Evolutionary conservation across 2,329 filamentous ascomycete genomes (phyloP).

Genomic region (Rutstroemia sp.): DNA sequence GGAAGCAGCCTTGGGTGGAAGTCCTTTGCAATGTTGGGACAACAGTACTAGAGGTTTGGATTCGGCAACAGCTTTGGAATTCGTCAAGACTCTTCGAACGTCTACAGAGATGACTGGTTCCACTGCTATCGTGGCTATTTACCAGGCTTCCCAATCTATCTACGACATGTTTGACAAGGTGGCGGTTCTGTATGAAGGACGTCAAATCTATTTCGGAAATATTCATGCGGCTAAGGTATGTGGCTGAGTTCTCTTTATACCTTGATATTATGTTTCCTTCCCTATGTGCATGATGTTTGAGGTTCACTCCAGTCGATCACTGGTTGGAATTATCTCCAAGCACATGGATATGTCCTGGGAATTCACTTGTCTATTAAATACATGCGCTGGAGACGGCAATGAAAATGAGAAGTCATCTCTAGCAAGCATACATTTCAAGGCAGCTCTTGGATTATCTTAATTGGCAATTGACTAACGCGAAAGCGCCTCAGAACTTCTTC

Average conservation of each 20-base stretch:
- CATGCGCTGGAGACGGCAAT: too few species aligned
- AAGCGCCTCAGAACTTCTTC: conserved; percentile 50
- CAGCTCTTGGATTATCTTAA: too few species aligned
- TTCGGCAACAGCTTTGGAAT: conserved; percentile 65
- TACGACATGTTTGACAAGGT: conserved; percentile 62
- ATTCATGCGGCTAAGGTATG: conserved; percentile 47
- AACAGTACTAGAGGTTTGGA: conserved; percentile 69
- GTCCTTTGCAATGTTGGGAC: conserved; percentile 66
- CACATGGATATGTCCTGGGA: too few species aligned
- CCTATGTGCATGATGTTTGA: too few species aligned
- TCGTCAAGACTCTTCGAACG: conserved; percentile 58
- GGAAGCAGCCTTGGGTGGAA: conserved; percentile 57
- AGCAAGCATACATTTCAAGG: too few species aligned
- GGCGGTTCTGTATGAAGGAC: conserved; percentile 58
- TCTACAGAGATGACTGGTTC: conserved; percentile 56
- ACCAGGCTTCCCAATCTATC: conserved; percentile 62
- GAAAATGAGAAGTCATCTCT: too few species aligned
- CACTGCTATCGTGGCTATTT: conserved; percentile 60
- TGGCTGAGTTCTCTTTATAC: neutral
- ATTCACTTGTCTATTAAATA: too few species aligned
- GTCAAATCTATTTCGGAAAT: conserved; percentile 65
- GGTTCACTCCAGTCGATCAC: too few species aligned
- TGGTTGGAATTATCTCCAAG: too few species aligned
- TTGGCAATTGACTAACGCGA: neutral
- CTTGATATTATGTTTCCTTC: too few species aligned